These are phyloP conservation scores for Colletotrichum tropicale DNA, from an alignment of 2,329 filamentous ascomycete genomes.

Conservation along the genomic window DNA sequence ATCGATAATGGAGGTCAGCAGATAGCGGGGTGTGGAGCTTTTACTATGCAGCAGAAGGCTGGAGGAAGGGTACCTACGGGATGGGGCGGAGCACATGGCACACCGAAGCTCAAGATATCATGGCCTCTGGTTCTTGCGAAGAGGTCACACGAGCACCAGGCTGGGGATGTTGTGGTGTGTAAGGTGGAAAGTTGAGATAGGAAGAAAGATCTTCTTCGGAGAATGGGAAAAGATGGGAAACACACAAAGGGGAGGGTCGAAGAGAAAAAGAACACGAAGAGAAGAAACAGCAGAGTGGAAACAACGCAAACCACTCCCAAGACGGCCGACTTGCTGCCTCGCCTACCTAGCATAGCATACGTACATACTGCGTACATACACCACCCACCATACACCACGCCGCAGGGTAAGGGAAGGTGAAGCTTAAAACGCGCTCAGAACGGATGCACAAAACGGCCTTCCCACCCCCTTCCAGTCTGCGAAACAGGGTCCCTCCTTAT, in stretches of 20 bases:
- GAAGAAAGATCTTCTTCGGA: background rate
- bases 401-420: slow-evolving; percentile 9
- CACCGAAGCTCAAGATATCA: slow-evolving; percentile 18
- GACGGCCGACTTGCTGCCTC: background rate
- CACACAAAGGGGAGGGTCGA: background rate
- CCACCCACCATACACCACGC: background rate
- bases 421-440: slow-evolving; percentile 19
- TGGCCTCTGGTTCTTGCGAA: background rate
- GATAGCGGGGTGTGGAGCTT: slow-evolving; percentile 14
- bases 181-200: background rate
- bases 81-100: slow-evolving; percentile 16
- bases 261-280: background rate
- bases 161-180: background rate
- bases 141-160: slow-evolving; percentile 13
- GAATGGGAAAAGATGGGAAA: background rate
- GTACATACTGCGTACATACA: background rate
- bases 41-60: background rate
- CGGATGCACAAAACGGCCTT: slow-evolving; percentile 14
- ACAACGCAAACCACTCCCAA: background rate
- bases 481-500: slow-evolving; percentile 16
- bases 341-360: background rate
- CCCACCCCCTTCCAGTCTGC: background rate
- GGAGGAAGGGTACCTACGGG: slow-evolving; percentile 14
- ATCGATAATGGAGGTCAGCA: slow-evolving; percentile 19
- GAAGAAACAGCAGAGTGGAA: background rate